Conservation (phyloP, 2,329 filamentous ascomycete genomes). For the Gremmenia infestans region DNA sequence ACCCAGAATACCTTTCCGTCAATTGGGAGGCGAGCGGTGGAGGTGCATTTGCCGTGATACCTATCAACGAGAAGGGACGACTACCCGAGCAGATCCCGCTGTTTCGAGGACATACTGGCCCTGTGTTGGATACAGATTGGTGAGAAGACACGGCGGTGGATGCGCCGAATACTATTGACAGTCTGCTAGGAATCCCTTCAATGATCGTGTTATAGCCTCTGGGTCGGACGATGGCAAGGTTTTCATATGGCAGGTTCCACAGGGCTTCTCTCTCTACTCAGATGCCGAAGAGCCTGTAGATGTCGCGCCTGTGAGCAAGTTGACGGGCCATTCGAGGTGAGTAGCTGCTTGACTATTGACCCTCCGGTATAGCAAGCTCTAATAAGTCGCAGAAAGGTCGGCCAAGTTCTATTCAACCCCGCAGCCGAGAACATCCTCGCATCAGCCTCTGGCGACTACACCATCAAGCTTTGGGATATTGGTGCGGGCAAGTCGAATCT, state of each 20-base stretch:
- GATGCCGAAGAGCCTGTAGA: conserved; percentile 82
- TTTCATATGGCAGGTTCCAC: conserved; percentile 91
- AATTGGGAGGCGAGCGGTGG: conserved; percentile 98
- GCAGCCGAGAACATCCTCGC: conserved; percentile 93
- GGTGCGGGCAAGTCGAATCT: conserved; percentile 69
- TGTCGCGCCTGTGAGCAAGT: conserved; percentile 73
- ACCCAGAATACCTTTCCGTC: conserved; percentile 91
- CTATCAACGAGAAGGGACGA: conserved; percentile 82
- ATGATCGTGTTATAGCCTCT: conserved; percentile 87
- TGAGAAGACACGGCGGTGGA: conserved; percentile 36
- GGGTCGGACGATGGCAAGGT: conserved; percentile 96
- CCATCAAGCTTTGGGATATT: conserved; percentile 94
- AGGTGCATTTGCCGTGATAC: conserved; percentile 94
- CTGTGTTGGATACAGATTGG: conserved; percentile 97
- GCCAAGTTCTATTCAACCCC: conserved; percentile 96
- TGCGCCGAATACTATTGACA: conserved; percentile 20
- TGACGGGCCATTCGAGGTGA: conserved; percentile 82
- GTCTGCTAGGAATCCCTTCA: conserved; percentile 77
- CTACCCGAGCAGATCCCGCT: conserved; percentile 88
- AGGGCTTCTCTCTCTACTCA: conserved; percentile 77
- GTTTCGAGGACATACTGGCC: conserved; percentile 92
- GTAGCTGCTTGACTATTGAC: background rate
- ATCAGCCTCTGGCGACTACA: conserved; percentile 90
- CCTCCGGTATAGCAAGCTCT: conserved; percentile 13
- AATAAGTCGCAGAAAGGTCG: conserved; percentile 69